A percentile compares a stretch with the other conserved stretches of the same genome.
Conservation (phyloP, 177 flowering plant species). For the Vitis hybrid region DNA sequence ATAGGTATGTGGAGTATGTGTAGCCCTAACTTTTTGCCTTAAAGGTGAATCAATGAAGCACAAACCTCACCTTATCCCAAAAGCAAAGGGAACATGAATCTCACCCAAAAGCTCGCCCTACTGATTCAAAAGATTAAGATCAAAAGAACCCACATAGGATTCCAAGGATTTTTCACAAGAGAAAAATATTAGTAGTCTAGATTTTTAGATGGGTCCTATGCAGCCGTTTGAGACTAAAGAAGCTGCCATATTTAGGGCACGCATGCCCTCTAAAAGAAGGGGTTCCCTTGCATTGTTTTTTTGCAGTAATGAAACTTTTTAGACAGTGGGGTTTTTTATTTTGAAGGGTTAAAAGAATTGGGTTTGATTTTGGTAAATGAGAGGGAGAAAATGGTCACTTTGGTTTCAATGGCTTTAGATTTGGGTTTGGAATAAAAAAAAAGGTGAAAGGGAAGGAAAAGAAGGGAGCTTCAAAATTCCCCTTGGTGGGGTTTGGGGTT, state of each 20-base stretch:
- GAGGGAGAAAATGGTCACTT: constrained; percentile 20
- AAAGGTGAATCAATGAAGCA: constrained; percentile 26
- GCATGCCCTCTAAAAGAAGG: constrained; percentile 8
- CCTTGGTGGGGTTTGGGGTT: constrained; percentile 39
- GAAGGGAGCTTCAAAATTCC: constrained; percentile 33
- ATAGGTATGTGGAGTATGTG: too few species aligned
- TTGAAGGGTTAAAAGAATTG: too few species aligned
- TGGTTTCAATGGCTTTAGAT: constrained; percentile 25
- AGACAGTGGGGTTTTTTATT: not conserved
- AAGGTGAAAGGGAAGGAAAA: constrained; percentile 19
- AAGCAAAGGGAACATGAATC: constrained; percentile 28
- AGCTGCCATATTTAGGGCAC: constrained; percentile 14
- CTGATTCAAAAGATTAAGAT: constrained; percentile 17
- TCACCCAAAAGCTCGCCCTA: constrained; percentile 13
- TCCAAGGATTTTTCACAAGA: constrained; percentile 17
- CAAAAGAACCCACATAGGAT: constrained; percentile 31
- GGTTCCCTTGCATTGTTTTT: constrained; percentile 3
- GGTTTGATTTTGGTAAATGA: not conserved
- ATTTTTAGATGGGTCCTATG: constrained; percentile 8
- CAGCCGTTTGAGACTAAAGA: constrained; percentile 1
- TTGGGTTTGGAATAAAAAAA: constrained; percentile 54
- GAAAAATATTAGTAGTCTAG: not conserved
- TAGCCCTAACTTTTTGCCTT: not conserved
- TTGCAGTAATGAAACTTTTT: not conserved
- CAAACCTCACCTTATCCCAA: constrained; percentile 26